A percentile compares a stretch with the other conserved stretches of the same genome.
These are phyloP conservation scores for Capsicum pubescens DNA, from an alignment of 257 asterid species.

Conservation along the genomic window DNA sequence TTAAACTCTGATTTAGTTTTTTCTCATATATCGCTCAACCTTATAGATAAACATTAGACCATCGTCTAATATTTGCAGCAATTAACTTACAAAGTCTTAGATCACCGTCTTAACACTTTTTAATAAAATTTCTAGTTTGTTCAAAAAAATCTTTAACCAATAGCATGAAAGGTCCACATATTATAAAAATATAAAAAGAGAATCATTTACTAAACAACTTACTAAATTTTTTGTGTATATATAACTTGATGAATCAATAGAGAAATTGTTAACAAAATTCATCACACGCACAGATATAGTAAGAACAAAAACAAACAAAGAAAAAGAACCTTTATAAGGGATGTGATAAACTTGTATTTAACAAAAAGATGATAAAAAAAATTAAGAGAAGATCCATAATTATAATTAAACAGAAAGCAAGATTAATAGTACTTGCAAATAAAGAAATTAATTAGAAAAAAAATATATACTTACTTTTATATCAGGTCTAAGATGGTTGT, in stretches of 20 bases:
- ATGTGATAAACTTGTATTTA: not conserved
- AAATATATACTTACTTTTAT: slow-evolving; percentile 62
- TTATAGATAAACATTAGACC: accelerated
- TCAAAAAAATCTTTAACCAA: not conserved
- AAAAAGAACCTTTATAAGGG: not conserved
- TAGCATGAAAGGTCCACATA: not conserved
- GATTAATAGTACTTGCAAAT: not conserved
- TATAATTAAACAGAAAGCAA: not conserved
- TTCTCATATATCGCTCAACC: not conserved
- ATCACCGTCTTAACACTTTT: not conserved
- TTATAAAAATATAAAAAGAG: not conserved
- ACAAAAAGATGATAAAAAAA: not conserved
- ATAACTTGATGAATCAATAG: not conserved
- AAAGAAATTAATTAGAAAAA: not conserved
- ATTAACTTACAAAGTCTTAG: not conserved
- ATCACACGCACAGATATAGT: not conserved
- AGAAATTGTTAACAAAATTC: not conserved
- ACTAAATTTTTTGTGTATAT: not conserved
- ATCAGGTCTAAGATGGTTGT: slow-evolving; percentile 87
- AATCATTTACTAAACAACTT: not conserved
- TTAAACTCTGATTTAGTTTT: not conserved
- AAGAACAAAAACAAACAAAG: not conserved
- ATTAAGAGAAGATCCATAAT: not conserved
- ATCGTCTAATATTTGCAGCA: not conserved
- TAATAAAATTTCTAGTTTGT: not conserved